Percentiles rank a stretch among this genome's conserved stretches.
These are phyloP conservation scores for Tillandsia fasciculata DNA, from an alignment of 176 grass and related monocot genomes.

Conservation along the genomic window DNA sequence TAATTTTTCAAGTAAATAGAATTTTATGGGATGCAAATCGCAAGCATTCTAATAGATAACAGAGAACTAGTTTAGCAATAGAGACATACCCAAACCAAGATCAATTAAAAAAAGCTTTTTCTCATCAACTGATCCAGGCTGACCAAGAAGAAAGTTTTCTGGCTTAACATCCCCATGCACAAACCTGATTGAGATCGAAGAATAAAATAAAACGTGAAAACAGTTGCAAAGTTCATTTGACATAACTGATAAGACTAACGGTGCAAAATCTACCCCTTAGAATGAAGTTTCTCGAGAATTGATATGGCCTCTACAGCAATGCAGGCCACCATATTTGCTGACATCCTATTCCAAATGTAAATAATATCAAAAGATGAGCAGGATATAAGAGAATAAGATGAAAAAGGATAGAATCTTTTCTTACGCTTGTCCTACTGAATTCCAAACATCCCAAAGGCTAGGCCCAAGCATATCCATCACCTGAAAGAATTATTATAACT, in stretches of 20 bases:
- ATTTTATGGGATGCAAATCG: background rate
- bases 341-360: constrained; percentile 53
- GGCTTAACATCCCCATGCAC: constrained; percentile 95
- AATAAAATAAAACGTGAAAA: constrained; percentile 9
- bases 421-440: constrained; percentile 68
- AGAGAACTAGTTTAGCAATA: constrained; percentile 6
- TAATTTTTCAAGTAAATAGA: background rate
- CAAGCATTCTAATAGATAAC: background rate
- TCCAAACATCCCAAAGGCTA: constrained; percentile 94
- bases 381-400: constrained; percentile 11
- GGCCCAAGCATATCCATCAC: constrained; percentile 96
- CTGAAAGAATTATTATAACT: constrained; percentile 33
- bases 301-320: constrained; percentile 85
- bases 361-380: constrained; percentile 13
- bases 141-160: constrained; percentile 90
- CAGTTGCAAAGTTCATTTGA: constrained; percentile 3
- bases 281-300: constrained; percentile 86
- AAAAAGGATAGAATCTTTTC: constrained; percentile 25
- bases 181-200: constrained; percentile 33
- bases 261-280: constrained; percentile 52
- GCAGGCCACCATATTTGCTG: constrained; percentile 71
- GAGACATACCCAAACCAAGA: constrained; percentile 71
- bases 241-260: constrained; percentile 5
- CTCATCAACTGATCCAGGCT: constrained; percentile 62
- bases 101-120: constrained; percentile 92